Conservation (phyloP, 495 filamentous ascomycete species). For the Penicillium turbatum region DNA sequence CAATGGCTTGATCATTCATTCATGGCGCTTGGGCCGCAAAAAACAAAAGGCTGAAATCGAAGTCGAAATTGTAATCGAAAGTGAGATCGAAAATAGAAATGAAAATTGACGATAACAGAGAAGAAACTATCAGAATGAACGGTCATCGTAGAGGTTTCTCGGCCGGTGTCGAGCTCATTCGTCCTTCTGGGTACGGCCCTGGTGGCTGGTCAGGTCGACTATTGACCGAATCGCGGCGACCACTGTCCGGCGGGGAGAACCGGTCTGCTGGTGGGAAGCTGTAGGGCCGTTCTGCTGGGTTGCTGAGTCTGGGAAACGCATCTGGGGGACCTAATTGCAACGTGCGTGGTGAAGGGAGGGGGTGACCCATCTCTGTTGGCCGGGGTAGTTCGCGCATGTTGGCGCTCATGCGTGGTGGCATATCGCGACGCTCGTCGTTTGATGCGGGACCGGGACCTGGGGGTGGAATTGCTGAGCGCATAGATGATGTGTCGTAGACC, state of each 20-base stretch:
- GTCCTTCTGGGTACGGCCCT: slow-evolving; percentile 11
- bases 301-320: slow-evolving; percentile 24
- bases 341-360: slow-evolving; percentile 32
- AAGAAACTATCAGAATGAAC: background rate
- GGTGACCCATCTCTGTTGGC: slow-evolving; percentile 30
- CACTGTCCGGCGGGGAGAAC: slow-evolving; percentile 28
- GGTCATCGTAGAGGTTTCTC: slow-evolving; percentile 19
- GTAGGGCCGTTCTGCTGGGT: slow-evolving; percentile 15
- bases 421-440: slow-evolving; percentile 20
- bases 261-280: slow-evolving; percentile 24
- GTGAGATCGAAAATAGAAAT: background rate
- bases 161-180: slow-evolving; percentile 15
- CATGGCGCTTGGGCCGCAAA: slow-evolving; percentile 13
- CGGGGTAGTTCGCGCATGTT: slow-evolving; percentile 35
- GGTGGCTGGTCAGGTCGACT: slow-evolving; percentile 15
- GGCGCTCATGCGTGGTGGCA: slow-evolving; percentile 21
- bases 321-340: slow-evolving; percentile 34
- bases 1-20: slow-evolving; percentile 22
- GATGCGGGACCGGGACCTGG: slow-evolving; percentile 2
- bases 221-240: slow-evolving; percentile 23
- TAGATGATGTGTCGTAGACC: slow-evolving; percentile 11
- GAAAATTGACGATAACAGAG: background rate
- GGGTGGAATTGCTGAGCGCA: slow-evolving; percentile 4
- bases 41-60: slow-evolving; percentile 3
- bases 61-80: background rate